Conservation (phyloP, 345 rosid species). For the Eucalyptus sideroxylon region DNA sequence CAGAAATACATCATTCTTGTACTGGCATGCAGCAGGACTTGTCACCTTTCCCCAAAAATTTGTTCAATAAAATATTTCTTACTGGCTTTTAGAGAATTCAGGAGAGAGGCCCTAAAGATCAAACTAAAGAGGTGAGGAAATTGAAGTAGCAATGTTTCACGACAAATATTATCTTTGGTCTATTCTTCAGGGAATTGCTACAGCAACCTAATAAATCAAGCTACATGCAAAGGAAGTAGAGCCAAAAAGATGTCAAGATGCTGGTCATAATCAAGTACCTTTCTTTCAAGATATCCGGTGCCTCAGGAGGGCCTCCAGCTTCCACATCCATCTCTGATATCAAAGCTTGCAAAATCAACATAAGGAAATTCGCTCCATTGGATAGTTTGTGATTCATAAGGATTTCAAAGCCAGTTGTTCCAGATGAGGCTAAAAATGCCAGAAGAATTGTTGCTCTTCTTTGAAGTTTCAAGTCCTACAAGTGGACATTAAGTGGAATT, state of each 20-base stretch:
- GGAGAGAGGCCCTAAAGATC: not conserved
- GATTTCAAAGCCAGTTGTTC: slow-evolving; percentile 63
- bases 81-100: not conserved
- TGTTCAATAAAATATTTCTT: not conserved
- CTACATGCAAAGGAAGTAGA: not conserved
- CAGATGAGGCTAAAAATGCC: slow-evolving; percentile 70
- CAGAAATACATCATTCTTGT: not conserved
- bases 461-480: slow-evolving; percentile 73
- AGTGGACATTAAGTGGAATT: not conserved
- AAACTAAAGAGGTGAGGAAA: not conserved
- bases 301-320: slow-evolving; percentile 12
- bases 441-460: slow-evolving; percentile 44
- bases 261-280: slow-evolving; percentile 23
- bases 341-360: slow-evolving; percentile 62
- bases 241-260: not conserved
- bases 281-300: slow-evolving; percentile 39
- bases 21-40: not conserved
- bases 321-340: slow-evolving; percentile 51
- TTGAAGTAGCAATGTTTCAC: not conserved
- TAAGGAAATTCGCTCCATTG: slow-evolving; percentile 47
- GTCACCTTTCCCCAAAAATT: not conserved
- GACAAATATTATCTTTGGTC: not conserved
- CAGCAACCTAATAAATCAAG: not conserved
- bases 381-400: slow-evolving; percentile 30
- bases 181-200: not conserved